These are phyloP conservation scores for Sclerotinia minor DNA, from an alignment of 2,329 filamentous ascomycete genomes.

Conservation along the genomic window DNA sequence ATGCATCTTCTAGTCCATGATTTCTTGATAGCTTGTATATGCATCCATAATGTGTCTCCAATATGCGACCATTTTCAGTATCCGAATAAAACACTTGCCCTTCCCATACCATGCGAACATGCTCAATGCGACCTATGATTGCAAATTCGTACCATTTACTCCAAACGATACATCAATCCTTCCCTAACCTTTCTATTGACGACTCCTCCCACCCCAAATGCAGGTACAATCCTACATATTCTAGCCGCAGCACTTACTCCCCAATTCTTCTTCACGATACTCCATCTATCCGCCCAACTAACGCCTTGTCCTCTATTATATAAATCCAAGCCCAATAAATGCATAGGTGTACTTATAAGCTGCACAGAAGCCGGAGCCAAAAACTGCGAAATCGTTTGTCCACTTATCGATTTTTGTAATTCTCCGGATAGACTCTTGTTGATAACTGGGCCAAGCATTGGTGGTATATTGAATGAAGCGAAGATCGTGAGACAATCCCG, in stretches of 20 bases:
- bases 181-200: conserved; percentile 74
- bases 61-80: not conserved
- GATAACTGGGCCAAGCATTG: conserved; percentile 70
- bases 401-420: conserved; percentile 51
- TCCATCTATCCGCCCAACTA: conserved; percentile 60
- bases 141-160: conserved; percentile 20
- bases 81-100: not conserved
- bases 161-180: conserved; percentile 54
- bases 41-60: conserved; percentile 7
- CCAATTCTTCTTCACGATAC: conserved; percentile 73
- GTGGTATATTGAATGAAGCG: conserved; percentile 86
- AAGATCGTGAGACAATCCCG: conserved; percentile 90
- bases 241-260: conserved; percentile 69
- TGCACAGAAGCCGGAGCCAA: conserved; percentile 77
- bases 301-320: conserved; percentile 66
- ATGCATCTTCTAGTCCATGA: conserved; percentile 5
- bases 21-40: conserved; percentile 5
- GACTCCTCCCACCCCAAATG: conserved; percentile 85
- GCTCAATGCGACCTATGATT: not conserved
- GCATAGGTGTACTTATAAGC: conserved; percentile 76
- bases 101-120: not conserved
- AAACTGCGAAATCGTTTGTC: conserved; percentile 74
- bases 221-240: conserved; percentile 82
- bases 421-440: conserved; percentile 55
- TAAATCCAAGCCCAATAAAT: conserved; percentile 80